Evolutionary conservation across 192 early-diverging fungal species (phyloP), one percentile per base, ranked within the genome.

Genomic region (Phlyctochytrium arcticum): DNA sequence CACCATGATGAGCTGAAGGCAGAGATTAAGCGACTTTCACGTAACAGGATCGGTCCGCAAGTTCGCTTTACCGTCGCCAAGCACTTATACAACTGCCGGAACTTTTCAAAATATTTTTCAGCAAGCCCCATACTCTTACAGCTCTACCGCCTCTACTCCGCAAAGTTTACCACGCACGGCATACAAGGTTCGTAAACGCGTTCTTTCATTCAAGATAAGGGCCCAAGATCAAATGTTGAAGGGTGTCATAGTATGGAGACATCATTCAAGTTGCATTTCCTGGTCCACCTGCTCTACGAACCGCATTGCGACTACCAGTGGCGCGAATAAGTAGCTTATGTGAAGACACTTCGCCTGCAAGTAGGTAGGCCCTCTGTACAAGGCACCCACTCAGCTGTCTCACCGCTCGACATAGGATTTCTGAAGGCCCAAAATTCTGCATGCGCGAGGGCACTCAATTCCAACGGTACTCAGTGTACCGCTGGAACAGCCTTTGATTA

Each of bases 1-100:
- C n/a, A n/a, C n/a, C n/a, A n/a, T n/a, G n/a, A n/a, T n/a, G n/a
- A n/a, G 39, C 2, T 12, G 39, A 44, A 2, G 21, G 39, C 15
- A 44, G 39, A 44, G 12, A 44, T 44, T 44, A 44, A 44, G 12
- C 39, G 21, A 49, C n/a, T n/a, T n/a, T n/a, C n/a, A n/a, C n/a
- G n/a, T 9, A 29, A 12, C 35, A 68, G 66, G 66, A 6, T 60
- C 67, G 0, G 35, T 69, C 46, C 15, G 64, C 51, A 60, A 60
- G 9, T 69, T 67, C 33, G 64, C 49, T 34, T 69, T 51, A 21
- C 27, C 67, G 34, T 35, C 35, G 27, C 67, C 67, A 0, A 29
- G 37, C n/a, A 24, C 62, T 17, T 69, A 66, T 42, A 46, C 60
- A 27, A 36, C 29, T n/a, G 60, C 60, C 24, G 62, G 48, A 12